Conservation (phyloP, 2,329 filamentous ascomycete species). For the Pestalotiopsis sp. region DNA sequence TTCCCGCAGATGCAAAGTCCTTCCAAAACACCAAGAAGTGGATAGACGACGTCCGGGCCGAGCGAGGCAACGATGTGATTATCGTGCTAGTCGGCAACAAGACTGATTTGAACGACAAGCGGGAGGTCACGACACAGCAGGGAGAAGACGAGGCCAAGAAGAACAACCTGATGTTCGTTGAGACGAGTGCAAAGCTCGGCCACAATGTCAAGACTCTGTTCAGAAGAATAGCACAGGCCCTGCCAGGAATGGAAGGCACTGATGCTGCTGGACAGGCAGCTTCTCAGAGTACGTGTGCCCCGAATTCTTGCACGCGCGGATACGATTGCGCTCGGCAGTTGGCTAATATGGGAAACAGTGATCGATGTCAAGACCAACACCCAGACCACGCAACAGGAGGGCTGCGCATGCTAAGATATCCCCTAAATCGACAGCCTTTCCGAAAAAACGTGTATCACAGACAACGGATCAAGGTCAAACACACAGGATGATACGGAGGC, state of each 20-base stretch:
- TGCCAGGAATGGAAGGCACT: constrained; percentile 96
- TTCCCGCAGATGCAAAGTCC: constrained; percentile 73
- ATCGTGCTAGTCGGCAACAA: constrained; percentile 99
- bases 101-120: constrained; percentile 97
- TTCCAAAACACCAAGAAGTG: constrained; percentile 99
- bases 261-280: constrained; percentile 72
- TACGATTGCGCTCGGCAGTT: background rate
- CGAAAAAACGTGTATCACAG: background rate
- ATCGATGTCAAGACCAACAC: constrained; percentile 89
- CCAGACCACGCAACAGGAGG: constrained; percentile 68
- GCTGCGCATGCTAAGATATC: constrained; percentile 62
- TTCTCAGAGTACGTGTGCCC: constrained; percentile 68
- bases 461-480: background rate
- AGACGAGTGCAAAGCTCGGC: constrained; percentile 96
- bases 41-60: constrained; percentile 97
- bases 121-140: constrained; percentile 93
- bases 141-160: constrained; percentile 98
- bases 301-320: no score
- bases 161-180: constrained; percentile 98
- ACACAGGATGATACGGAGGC: background rate
- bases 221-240: constrained; percentile 94
- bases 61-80: constrained; percentile 97
- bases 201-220: constrained; percentile 98
- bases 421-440: background rate
- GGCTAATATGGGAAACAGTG: constrained; percentile 55